These are phyloP conservation scores for Dioszegia aurantiaca DNA, from an alignment of 768 basidiomycete species.

Conservation along the genomic window DNA sequence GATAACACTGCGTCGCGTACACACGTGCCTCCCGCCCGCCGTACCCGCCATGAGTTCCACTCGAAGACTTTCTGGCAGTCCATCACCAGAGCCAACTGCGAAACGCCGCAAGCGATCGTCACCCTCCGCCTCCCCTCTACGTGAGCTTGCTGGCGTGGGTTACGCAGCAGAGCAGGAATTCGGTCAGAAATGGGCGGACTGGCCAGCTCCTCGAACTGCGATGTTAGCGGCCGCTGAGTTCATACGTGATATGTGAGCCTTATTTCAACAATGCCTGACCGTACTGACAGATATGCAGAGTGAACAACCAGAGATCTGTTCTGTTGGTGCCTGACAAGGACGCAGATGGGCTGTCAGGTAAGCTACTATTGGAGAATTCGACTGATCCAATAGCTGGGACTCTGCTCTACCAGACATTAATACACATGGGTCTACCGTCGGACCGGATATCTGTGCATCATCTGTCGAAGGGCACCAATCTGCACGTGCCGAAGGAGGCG, in stretches of 20 bases:
- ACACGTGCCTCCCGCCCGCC: no score
- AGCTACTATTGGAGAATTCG: neutral
- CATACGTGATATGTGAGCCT: conserved; percentile 50
- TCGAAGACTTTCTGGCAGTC: neutral
- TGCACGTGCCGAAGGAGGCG: conserved; percentile 53
- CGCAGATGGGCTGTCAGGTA: conserved; percentile 52
- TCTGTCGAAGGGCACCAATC: conserved; percentile 55
- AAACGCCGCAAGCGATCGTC: conserved; percentile 2
- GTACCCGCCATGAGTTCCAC: neutral
- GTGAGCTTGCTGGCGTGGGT: conserved; percentile 3
- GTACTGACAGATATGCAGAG: conserved; percentile 20
- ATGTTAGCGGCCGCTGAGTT: conserved; percentile 48
- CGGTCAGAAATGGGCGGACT: conserved; percentile 44
- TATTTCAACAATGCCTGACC: no score
- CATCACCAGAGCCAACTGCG: neutral
- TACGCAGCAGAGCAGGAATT: conserved; percentile 22
- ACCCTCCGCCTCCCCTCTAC: neutral
- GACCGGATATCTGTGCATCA: conserved; percentile 53
- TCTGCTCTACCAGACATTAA: conserved; percentile 54
- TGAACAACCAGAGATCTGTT: conserved; percentile 30
- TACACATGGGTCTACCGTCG: conserved; percentile 52
- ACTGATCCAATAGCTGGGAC: conserved; percentile 43
- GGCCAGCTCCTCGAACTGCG: conserved; percentile 52
- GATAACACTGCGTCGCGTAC: no score
- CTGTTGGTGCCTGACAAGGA: conserved; percentile 58